Base-by-base conservation (phyloP, 495 filamentous ascomycete species). In the Bacidia rubella region DNA sequence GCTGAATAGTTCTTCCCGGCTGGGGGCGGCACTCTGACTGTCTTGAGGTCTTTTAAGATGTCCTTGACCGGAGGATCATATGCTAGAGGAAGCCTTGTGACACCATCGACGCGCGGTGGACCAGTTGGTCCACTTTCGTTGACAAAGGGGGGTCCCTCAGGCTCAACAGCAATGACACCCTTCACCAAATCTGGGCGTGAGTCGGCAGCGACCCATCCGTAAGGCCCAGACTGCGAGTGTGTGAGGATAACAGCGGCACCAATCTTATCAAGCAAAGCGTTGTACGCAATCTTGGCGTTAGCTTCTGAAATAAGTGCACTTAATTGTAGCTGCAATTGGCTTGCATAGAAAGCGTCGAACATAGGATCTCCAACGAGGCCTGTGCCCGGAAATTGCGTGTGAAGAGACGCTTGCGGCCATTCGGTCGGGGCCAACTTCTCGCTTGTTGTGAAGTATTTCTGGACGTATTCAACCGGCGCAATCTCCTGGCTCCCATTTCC, bases 311-410 rank as follows among this genome's bases (percentile, higher is more conserved):
- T 41, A n/a, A 51, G 24, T 20, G 67, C 55, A 19, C 50, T 54
- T 23, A 58, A 49, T 22, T 57, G 65, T 19, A 60, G 66, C 15
- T 68, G 52, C 32, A 62, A 52, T 17, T 48, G 46, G 26, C 50
- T 56, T n/a, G 58, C 57, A 54, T 66, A 70, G 54, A 62, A 68
- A 20, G 63, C 55, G 55, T 78, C 74, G 59, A 79, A 77, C 41
- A 68, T 59, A 1, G 72, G 64, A 60, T 79, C 74, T 26, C 72
- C 72, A 32, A 66, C 62, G 1, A 47, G 52, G 5, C 75, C 75
- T 2, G 65, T 63, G 27, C 76, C 74, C 11, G 76, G 74, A 70
- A 74, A 80, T 65, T 80, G 74, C n/a, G 67, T 73, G 49, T 78
- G 76, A 19, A 68, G 57, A 21, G 59, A 51, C 11, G 73, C 72